Conservation (phyloP, 75 land plant species). For the Selaginella tamariscina region DNA sequence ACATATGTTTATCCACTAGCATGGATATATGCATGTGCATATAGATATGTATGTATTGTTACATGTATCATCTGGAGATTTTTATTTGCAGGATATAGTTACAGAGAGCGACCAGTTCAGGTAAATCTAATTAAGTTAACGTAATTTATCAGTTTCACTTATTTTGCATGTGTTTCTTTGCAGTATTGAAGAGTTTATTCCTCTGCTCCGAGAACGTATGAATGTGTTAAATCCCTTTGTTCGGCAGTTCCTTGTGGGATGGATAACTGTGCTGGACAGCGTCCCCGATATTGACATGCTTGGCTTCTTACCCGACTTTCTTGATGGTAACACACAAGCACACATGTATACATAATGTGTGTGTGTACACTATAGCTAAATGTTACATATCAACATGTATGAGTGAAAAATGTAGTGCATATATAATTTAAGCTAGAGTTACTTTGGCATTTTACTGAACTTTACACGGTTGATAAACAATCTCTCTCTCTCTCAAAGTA, state of each 20-base stretch:
- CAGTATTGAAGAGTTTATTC: slow-evolving; percentile 13
- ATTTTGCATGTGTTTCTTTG: background rate
- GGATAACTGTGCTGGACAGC: slow-evolving; percentile 8
- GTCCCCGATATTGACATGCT: slow-evolving; percentile 12
- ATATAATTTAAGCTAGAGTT: background rate
- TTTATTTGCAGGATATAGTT: background rate
- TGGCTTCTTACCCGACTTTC: slow-evolving; percentile 5
- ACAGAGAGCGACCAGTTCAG: slow-evolving; percentile 7
- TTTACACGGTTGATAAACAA: background rate
- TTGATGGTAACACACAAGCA: background rate
- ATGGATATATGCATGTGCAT: too few relatives aligned
- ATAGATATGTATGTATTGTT: too few relatives aligned
- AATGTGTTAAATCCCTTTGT: slow-evolving; percentile 12
- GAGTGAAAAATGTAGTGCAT: background rate
- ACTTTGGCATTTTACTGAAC: background rate
- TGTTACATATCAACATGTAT: background rate
- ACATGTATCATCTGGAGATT: too few relatives aligned
- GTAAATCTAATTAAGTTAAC: background rate
- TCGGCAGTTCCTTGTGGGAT: slow-evolving; percentile 7
- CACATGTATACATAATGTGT: background rate
- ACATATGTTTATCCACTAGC: too few relatives aligned
- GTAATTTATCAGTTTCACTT: background rate
- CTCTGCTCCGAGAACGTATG: background rate
- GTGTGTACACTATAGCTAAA: background rate
- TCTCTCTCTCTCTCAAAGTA: background rate